Conservation (phyloP, 2,329 filamentous ascomycete genomes). For the Curvularia spicifera region DNA sequence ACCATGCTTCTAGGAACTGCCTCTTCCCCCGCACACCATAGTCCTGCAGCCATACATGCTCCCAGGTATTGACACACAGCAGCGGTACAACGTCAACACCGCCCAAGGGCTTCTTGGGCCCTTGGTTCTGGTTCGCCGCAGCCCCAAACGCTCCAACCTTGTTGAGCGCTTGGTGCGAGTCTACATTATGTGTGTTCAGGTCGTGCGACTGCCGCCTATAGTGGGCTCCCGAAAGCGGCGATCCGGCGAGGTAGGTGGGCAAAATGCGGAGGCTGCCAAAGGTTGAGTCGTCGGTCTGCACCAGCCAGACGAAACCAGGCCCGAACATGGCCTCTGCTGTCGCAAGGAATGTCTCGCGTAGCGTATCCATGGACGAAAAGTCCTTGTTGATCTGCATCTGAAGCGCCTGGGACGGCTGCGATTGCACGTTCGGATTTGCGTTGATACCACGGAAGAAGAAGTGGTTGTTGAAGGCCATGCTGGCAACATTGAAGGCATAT, state of each 20-base stretch:
- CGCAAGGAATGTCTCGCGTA: constrained; percentile 78
- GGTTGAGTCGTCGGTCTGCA: constrained; percentile 58
- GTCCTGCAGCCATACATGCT: constrained; percentile 89
- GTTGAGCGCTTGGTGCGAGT: constrained; percentile 44
- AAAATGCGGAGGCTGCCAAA: constrained; percentile 70
- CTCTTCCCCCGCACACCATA: constrained; percentile 79
- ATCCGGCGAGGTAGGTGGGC: constrained; percentile 88
- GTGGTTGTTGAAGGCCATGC: constrained; percentile 91
- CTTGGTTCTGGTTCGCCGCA: constrained; percentile 35
- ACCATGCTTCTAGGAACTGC: constrained; percentile 80
- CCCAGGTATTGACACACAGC: constrained; percentile 94
- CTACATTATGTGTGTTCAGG: constrained; percentile 65
- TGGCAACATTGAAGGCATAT: constrained; percentile 91
- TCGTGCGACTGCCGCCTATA: constrained; percentile 73
- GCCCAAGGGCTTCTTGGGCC: constrained; percentile 63
- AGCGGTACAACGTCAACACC: constrained; percentile 75
- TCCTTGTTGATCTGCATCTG: constrained; percentile 66
- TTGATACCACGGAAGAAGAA: constrained; percentile 74
- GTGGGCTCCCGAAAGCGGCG: constrained; percentile 84
- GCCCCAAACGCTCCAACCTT: constrained; percentile 51
- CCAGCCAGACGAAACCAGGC: constrained; percentile 95
- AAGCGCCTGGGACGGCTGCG: constrained; percentile 58
- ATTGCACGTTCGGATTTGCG: constrained; percentile 33
- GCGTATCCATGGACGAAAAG: constrained; percentile 83
- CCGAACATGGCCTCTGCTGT: constrained; percentile 93